Evolutionary conservation across 164 flowering plant genomes (phyloP).

Genomic region (Liriodendron chinense): DNA sequence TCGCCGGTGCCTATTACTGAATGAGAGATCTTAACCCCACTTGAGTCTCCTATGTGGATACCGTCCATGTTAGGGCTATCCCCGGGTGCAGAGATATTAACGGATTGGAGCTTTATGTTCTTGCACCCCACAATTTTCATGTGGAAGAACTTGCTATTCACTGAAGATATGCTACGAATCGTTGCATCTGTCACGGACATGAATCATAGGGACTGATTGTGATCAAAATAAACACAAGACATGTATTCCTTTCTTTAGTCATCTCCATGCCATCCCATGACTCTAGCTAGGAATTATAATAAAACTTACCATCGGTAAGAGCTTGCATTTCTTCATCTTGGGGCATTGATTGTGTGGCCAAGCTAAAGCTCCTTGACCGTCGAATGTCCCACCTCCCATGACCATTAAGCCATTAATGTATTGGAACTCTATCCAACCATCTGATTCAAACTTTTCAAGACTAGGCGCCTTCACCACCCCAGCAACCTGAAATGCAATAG

Average conservation of each 20-base stretch:
- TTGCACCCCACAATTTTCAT: conserved; percentile 41
- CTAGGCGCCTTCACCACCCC: conserved; percentile 30
- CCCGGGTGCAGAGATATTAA: conserved; percentile 48
- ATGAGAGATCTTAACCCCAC: conserved; percentile 27
- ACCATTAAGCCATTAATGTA: conserved; percentile 27
- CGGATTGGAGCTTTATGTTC: conserved; percentile 32
- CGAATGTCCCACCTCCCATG: conserved; percentile 45
- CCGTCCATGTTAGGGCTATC: conserved; percentile 72
- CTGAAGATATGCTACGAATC: conserved; percentile 39
- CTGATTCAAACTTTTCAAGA: neutral
- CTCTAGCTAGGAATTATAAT: neutral
- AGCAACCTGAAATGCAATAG: conserved; percentile 13
- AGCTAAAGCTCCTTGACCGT: conserved; percentile 47
- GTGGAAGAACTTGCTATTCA: conserved; percentile 69
- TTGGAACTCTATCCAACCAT: conserved; percentile 38
- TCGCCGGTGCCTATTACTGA: conserved; percentile 54
- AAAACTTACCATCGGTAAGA: conserved; percentile 48
- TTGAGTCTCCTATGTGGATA: conserved; percentile 51
- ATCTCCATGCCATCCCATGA: too few species aligned
- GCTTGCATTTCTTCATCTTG: conserved; percentile 3
- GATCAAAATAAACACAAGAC: too few species aligned
- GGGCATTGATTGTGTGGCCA: conserved; percentile 29
- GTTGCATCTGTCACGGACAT: conserved; percentile 34
- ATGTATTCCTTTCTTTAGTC: too few species aligned
- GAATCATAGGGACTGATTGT: conserved; percentile 51